phyloP scores from a whole-genome alignment of 805 yeast genomes.

The Starmerella roubikii region DNA sequence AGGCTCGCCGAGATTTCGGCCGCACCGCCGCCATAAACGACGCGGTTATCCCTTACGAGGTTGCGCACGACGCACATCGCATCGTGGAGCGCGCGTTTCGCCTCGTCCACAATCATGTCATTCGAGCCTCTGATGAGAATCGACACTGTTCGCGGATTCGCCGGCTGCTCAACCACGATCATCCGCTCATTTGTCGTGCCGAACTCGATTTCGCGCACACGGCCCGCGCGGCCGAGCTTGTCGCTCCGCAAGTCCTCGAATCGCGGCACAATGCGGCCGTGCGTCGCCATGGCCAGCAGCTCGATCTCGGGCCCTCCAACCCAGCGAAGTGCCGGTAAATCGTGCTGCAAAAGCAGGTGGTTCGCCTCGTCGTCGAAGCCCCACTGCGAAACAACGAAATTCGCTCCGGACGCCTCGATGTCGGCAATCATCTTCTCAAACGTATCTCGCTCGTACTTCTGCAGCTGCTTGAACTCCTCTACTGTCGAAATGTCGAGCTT shows the following conservation, averaged over 20 bases:
- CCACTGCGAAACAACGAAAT: constrained; percentile 97
- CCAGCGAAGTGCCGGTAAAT: constrained; percentile 96
- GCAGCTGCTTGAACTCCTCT: constrained; percentile 83
- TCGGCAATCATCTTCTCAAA: constrained; percentile 78
- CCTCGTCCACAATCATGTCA: constrained; percentile 96
- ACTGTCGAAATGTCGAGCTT: constrained; percentile 86
- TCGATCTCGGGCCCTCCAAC: constrained; percentile 96
- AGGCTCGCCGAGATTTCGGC: constrained; percentile 90
- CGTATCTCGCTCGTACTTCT: constrained; percentile 81
- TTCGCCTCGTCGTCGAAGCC: constrained; percentile 99
- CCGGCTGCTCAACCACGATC: constrained; percentile 54
- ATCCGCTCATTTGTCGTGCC: constrained; percentile 95
- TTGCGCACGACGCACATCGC: constrained; percentile 95
- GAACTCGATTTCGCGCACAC: constrained; percentile 73
- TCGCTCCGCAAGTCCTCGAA: constrained; percentile 77
- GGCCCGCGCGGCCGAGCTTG: constrained; percentile 81
- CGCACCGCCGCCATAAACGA: constrained; percentile 99
- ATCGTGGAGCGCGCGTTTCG: constrained; percentile 90
- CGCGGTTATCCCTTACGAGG: constrained; percentile 77
- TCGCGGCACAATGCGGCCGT: constrained; percentile 93
- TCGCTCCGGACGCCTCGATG: constrained; percentile 85
- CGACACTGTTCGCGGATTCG: constrained; percentile 73
- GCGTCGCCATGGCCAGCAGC: constrained; percentile 91
- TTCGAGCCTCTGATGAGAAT: constrained; percentile 91
- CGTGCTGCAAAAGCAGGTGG: constrained; percentile 74